Conservation (phyloP, 371 early-diverging fungal genomes). For the Mortierella sp. region DNA sequence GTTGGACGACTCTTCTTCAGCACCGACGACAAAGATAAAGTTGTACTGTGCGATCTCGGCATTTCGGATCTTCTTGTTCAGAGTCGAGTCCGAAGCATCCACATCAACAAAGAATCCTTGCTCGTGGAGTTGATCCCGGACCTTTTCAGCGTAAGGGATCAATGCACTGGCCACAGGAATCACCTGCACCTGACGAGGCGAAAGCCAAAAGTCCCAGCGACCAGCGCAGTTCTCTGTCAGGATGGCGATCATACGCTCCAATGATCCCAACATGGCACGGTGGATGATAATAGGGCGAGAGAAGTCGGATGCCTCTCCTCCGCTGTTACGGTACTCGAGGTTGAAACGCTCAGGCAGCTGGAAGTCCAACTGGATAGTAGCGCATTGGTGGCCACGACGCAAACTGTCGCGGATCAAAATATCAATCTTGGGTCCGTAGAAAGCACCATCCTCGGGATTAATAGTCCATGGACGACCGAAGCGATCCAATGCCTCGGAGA, state of each 20-base stretch:
- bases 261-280: conserved; percentile 98
- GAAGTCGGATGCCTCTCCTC: conserved; percentile 58
- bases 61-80: conserved; percentile 96
- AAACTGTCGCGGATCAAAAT: conserved; percentile 97
- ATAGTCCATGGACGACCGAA: conserved; percentile 88
- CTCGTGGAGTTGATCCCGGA: conserved; percentile 63
- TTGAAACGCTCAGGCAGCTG: conserved; percentile 95
- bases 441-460: conserved; percentile 99
- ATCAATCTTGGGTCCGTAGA: conserved; percentile 99
- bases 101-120: conserved; percentile 90
- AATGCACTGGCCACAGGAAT: conserved; percentile 82
- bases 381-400: conserved; percentile 95
- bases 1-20: conserved; percentile 83
- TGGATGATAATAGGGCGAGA: conserved; percentile 99
- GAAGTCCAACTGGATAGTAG: conserved; percentile 99
- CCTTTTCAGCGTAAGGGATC: conserved; percentile 75
- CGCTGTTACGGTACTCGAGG: conserved; percentile 85
- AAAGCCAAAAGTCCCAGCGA: conserved; percentile 99
- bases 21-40: conserved; percentile 92
- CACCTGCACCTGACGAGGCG: conserved; percentile 95
- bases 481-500: conserved; percentile 83
- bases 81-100: conserved; percentile 86
- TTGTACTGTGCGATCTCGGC: conserved; percentile 89
- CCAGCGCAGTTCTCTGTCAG: conserved; percentile 96
- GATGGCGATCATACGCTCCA: conserved; percentile 99